Conservation (phyloP, 352 stramenopile species). For the Phytophthora fragariaefolia region DNA sequence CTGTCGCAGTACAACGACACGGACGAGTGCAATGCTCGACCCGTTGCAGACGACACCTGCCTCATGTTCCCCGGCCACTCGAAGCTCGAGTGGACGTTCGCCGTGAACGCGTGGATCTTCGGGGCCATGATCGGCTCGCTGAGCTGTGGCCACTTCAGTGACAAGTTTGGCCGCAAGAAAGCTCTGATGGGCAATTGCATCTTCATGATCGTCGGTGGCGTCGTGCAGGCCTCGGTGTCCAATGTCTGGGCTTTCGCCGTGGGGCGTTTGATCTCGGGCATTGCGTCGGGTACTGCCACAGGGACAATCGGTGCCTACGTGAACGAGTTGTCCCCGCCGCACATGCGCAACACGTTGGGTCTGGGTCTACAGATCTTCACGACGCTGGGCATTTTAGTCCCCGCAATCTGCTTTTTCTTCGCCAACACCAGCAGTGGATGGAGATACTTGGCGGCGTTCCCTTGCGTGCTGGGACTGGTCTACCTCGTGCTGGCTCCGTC, state of each 20-base stretch:
- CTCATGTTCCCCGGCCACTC: conserved; percentile 20
- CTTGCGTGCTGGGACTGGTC: conserved; percentile 41
- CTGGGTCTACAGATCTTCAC: conserved; percentile 53
- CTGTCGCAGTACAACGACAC: conserved; percentile 21
- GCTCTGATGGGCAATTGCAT: conserved; percentile 26
- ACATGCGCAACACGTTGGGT: conserved; percentile 46
- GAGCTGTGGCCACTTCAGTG: conserved; percentile 36
- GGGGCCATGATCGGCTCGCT: conserved; percentile 56
- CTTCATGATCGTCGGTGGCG: conserved; percentile 47
- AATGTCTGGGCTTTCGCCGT: conserved; percentile 33
- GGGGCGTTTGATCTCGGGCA: conserved; percentile 40
- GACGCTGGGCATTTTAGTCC: conserved; percentile 48
- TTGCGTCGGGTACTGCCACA: conserved; percentile 32
- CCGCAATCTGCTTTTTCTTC: conserved; percentile 33
- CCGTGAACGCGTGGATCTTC: conserved; percentile 53
- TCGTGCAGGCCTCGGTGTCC: conserved; percentile 33
- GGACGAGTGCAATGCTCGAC: conserved; percentile 22
- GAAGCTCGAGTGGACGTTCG: conserved; percentile 16
- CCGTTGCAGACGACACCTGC: conserved; percentile 14
- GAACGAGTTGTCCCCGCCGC: conserved; percentile 41
- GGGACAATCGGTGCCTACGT: conserved; percentile 35
- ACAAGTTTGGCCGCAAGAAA: conserved; percentile 33
- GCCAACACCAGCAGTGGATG: conserved; percentile 49
- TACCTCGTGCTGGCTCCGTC: conserved; percentile 45
- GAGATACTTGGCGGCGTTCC: conserved; percentile 39